Base-by-base conservation (phyloP, 2,329 filamentous ascomycete genomes). In the Paraconiothyrium brasiliense region DNA sequence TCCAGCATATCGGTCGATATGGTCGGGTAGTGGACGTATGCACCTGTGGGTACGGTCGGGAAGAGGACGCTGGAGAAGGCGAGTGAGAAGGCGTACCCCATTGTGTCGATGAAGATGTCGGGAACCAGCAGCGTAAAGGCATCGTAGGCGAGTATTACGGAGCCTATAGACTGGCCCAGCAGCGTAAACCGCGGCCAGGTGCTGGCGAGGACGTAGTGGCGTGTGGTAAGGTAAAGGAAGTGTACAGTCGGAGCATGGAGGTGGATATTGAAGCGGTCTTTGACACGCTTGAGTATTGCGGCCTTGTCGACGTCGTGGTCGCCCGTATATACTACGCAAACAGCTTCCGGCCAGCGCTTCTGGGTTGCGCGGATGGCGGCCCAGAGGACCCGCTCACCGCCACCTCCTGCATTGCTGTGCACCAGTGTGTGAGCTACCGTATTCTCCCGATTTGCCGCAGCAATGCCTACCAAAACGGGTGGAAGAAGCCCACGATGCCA, bases 1-100 rank as follows among this genome's bases (percentile, higher is more conserved):
- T 88, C 86, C 4, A 99, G 87, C 95, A 99, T 99, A 73, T 99
- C 95, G 54, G 93, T 99, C 3, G 94, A 97, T 57, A 99, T 99
- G 59, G 94, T 98, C 0, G 95, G 95, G 76, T 98, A 99, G 81
- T 99, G 95, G 1, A 98, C 94, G 75, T 99, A 99, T 56, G 95
- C 94, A 49, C 88, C 93, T 0, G 93, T 97, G 0, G 94, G 92
- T 1, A 97, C 86, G 39, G 82, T 79, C 0, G 87, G 90, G 75
- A 98, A 98, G 27, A 98, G 84, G 65, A 91, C 86, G 75, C 93
- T 95, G 78, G 86, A 91, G 3, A 97, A 84, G 9, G 92, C 93
- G 11, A 97, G 86, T 0, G 92, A 87, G 76, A 98, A 99, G 30
- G 94, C 93, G 74, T 97, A 99, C 64, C 95, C 95, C 94, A 99